A percentile compares a stretch with the other conserved stretches of the same genome.
Conservation (phyloP, 371 early-diverging fungal species). For the Basidiobolus meristosporus region DNA sequence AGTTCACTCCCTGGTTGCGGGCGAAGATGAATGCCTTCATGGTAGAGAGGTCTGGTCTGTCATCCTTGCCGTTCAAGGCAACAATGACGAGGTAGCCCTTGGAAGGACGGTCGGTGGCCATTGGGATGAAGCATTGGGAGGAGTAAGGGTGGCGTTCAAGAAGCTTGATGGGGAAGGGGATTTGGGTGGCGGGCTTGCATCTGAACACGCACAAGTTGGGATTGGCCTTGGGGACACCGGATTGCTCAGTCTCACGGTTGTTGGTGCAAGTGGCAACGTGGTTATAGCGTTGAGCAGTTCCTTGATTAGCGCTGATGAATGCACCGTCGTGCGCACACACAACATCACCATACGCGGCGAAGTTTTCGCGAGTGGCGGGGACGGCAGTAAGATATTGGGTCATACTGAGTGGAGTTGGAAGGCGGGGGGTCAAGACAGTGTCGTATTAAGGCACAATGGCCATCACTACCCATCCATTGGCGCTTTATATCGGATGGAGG, state of each 20-base stretch:
- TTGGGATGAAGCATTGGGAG: constrained; percentile 74
- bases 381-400: no score
- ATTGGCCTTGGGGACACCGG: not conserved
- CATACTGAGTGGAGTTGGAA: no score
- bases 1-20: constrained; percentile 62
- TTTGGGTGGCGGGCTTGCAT: not conserved
- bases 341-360: no score
- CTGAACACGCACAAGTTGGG: constrained; percentile 4
- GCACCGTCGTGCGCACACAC: not conserved
- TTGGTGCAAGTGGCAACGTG: constrained; percentile 2
- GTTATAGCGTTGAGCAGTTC: constrained; percentile 5
- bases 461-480: no score
- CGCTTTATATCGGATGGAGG: no score
- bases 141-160: constrained; percentile 76
- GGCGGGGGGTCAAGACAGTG: no score
- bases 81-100: constrained; percentile 62
- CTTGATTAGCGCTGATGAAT: constrained; percentile 6
- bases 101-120: constrained; percentile 20
- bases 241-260: not conserved
- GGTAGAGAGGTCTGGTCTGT: constrained; percentile 49
- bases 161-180: constrained; percentile 30
- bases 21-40: constrained; percentile 55
- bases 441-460: no score
- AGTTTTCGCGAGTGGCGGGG: no score
- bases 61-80: constrained; percentile 39